These are phyloP conservation scores for Peltaster fructicola DNA, from an alignment of 2,329 filamentous ascomycete species.

Conservation along the genomic window DNA sequence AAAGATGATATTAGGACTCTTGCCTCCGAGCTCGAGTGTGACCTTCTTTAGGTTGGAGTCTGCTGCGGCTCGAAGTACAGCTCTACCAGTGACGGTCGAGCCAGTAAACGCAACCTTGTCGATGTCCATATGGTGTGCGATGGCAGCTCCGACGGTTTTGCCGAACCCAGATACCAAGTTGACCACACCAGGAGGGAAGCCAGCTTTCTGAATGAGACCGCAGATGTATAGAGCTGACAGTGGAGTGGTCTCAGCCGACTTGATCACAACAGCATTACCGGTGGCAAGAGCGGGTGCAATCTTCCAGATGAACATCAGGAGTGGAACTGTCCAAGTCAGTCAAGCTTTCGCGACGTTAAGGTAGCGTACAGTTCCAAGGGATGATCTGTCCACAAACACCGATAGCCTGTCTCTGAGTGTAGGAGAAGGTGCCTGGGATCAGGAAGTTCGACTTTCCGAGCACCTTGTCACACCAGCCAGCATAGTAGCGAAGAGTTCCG, in stretches of 20 bases:
- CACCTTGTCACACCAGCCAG: constrained; percentile 64
- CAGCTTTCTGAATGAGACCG: constrained; percentile 35
- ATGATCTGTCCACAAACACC: constrained; percentile 65
- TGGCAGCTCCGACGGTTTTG: constrained; percentile 43
- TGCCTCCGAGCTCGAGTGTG: constrained; percentile 14
- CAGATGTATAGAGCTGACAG: constrained; percentile 45
- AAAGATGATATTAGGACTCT: constrained; percentile 9
- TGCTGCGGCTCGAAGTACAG: constrained; percentile 6
- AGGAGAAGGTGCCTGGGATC: constrained; percentile 52
- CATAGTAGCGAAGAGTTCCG: constrained; percentile 40
- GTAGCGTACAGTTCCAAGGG: constrained; percentile 15
- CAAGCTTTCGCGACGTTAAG: too few relatives aligned
- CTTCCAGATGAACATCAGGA: too few relatives aligned
- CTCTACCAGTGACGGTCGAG: constrained; percentile 9
- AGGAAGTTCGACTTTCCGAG: constrained; percentile 63
- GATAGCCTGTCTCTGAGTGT: constrained; percentile 57
- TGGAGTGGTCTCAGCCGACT: constrained; percentile 3
- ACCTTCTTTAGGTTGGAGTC: constrained; percentile 13
- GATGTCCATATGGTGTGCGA: constrained; percentile 3
- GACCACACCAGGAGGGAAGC: constrained; percentile 30
- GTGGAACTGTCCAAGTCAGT: too few relatives aligned
- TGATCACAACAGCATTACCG: constrained; percentile 3
- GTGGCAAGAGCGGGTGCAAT: constrained; percentile 3
- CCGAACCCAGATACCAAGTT: constrained; percentile 67
- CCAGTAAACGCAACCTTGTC: constrained; percentile 8